Conservation (phyloP, 2,329 filamentous ascomycete genomes). For the Aureobasidium melanogenum region DNA sequence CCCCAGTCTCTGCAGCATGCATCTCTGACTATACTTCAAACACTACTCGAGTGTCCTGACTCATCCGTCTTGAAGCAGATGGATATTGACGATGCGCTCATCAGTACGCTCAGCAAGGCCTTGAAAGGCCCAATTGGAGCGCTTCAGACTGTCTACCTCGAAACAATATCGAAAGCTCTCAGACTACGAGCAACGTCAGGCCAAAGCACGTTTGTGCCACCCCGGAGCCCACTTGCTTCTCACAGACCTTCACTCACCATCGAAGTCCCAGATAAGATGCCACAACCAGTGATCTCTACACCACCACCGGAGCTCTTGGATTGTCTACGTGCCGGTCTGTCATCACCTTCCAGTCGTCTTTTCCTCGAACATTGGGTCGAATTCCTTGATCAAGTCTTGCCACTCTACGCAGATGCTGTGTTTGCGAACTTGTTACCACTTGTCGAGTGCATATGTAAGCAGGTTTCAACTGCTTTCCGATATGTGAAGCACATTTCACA, state of each 20-base stretch:
- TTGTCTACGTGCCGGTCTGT: constrained; percentile 73
- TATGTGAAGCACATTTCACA: constrained; percentile 58
- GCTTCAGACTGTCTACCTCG: constrained; percentile 18
- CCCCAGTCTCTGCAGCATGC: constrained; percentile 14
- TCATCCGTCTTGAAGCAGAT: constrained; percentile 16
- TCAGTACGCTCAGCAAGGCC: constrained; percentile 18
- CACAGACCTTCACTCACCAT: neutral
- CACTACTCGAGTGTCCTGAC: constrained; percentile 16
- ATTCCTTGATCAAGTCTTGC: constrained; percentile 74
- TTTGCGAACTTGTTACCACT: constrained; percentile 87
- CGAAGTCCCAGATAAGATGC: neutral
- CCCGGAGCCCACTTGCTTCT: neutral
- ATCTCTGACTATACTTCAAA: constrained; percentile 17
- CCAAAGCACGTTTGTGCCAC: neutral
- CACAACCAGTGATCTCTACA: constrained; percentile 20
- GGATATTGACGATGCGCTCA: constrained; percentile 20
- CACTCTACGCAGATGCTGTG: constrained; percentile 72
- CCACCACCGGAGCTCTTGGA: constrained; percentile 69
- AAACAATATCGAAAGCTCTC: constrained; percentile 11
- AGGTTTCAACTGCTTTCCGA: constrained; percentile 65
- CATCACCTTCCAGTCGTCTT: constrained; percentile 61
- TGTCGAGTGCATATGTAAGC: constrained; percentile 77
- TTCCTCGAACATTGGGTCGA: constrained; percentile 87
- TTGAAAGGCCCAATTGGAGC: constrained; percentile 16
- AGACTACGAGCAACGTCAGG: neutral